Conservation (phyloP, 2,329 filamentous ascomycete species). For the Phialocephala subalpina region DNA sequence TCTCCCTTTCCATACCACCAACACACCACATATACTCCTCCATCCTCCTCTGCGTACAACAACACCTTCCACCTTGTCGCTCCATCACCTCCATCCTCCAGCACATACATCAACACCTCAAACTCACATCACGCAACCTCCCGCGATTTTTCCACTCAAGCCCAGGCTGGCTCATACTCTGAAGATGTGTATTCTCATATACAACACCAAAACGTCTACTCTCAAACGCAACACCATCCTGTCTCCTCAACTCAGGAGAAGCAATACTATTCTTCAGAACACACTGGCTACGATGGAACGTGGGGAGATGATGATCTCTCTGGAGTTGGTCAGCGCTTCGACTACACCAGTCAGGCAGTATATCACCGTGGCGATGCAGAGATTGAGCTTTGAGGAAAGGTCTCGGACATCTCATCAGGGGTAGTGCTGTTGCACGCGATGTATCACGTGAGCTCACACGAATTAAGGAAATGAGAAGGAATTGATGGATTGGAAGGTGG, state of each 20-base stretch:
- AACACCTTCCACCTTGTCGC: background rate
- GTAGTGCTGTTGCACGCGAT: background rate
- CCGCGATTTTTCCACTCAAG: background rate
- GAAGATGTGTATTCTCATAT: background rate
- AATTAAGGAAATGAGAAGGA: background rate
- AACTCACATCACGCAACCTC: background rate
- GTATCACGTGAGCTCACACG: background rate
- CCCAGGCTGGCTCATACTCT: background rate
- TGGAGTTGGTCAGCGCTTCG: background rate
- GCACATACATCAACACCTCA: background rate
- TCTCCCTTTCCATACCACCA: constrained; percentile 4
- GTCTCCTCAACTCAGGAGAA: background rate
- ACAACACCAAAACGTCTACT: background rate
- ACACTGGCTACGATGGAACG: background rate
- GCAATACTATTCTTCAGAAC: background rate
- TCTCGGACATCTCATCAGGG: background rate
- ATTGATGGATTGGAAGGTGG: background rate
- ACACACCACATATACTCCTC: background rate
- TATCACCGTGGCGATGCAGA: background rate
- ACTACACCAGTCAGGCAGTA: background rate
- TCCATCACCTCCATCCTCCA: background rate
- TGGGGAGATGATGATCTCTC: background rate
- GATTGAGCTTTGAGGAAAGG: background rate
- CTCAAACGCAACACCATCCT: background rate
- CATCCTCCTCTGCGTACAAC: background rate